Evolutionary conservation across 2,329 filamentous ascomycete genomes (phyloP).

Genomic region (Fusarium clavum): DNA sequence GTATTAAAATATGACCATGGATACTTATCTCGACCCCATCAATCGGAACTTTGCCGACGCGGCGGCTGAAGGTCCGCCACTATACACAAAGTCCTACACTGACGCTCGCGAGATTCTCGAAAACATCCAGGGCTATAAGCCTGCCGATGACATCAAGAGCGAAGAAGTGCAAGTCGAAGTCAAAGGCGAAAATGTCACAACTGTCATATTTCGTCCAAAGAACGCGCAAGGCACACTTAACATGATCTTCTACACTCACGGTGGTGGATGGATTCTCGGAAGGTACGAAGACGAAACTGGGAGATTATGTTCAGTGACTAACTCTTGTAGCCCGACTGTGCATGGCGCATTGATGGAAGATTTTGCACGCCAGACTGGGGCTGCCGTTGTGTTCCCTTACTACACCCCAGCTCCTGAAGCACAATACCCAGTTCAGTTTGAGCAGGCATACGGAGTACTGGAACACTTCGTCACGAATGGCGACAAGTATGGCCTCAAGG

Average conservation of each 20-base stretch:
- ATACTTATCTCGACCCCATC: constrained; percentile 21
- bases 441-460: constrained; percentile 15
- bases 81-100: constrained; percentile 27
- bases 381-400: constrained; percentile 27
- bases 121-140: constrained; percentile 22
- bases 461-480: constrained; percentile 21
- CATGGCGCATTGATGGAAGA: constrained; percentile 32
- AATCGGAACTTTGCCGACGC: constrained; percentile 22
- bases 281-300: background rate
- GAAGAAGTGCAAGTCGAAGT: constrained; percentile 14
- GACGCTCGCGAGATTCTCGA: constrained; percentile 29
- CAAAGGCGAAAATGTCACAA: background rate
- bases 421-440: constrained; percentile 28
- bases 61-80: constrained; percentile 2
- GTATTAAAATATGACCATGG: background rate
- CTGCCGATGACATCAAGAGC: background rate
- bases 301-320: fast-evolving
- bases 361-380: constrained; percentile 22
- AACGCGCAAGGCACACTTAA: constrained; percentile 5
- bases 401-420: constrained; percentile 29
- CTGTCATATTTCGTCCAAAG: constrained; percentile 12
- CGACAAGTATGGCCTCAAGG: constrained; percentile 6
- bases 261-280: constrained; percentile 32
- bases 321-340: background rate
- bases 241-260: constrained; percentile 34